Evolutionary conservation across 1,139 yeast genomes (phyloP).

Genomic region (Saccharomyces pastorianus): DNA sequence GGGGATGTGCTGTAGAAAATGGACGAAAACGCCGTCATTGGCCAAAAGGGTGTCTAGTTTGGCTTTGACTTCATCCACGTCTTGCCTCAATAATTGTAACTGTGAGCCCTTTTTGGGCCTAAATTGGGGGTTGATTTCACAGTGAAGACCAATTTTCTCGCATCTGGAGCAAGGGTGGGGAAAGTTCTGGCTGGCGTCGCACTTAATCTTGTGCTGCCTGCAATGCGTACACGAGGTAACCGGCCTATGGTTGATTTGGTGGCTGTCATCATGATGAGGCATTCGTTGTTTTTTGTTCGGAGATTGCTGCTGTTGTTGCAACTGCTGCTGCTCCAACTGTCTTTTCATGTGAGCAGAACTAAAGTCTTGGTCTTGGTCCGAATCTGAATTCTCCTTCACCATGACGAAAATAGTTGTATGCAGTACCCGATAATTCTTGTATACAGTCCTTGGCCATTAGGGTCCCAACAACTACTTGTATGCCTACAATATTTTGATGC

Average conservation of each 20-base stretch:
- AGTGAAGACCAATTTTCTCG: conserved; percentile 65
- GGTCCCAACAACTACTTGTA: neutral
- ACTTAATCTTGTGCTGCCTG: conserved; percentile 87
- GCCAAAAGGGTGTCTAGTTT: conserved; percentile 69
- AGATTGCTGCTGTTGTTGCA: neutral
- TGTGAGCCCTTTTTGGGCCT: conserved; percentile 89
- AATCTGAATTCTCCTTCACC: neutral
- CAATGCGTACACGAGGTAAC: conserved; percentile 92
- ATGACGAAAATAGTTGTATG: neutral
- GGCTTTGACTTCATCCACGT: conserved; percentile 70
- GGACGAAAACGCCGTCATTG: conserved; percentile 60
- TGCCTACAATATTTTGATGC: neutral
- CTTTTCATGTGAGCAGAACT: neutral
- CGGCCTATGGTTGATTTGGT: conserved; percentile 56
- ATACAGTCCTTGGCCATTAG: neutral
- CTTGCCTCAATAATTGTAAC: conserved; percentile 73
- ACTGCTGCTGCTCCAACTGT: neutral
- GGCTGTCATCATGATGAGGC: neutral
- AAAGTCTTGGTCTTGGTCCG: neutral
- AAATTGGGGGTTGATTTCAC: conserved; percentile 88
- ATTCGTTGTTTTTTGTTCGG: neutral
- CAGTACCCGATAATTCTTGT: neutral
- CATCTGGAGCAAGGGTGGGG: conserved; percentile 83
- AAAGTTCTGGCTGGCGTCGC: conserved; percentile 79
- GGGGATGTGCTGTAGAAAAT: conserved; percentile 18